These are phyloP conservation scores for Linderniella brevidens DNA, from an alignment of 257 asterid genomes.

Conservation along the genomic window DNA sequence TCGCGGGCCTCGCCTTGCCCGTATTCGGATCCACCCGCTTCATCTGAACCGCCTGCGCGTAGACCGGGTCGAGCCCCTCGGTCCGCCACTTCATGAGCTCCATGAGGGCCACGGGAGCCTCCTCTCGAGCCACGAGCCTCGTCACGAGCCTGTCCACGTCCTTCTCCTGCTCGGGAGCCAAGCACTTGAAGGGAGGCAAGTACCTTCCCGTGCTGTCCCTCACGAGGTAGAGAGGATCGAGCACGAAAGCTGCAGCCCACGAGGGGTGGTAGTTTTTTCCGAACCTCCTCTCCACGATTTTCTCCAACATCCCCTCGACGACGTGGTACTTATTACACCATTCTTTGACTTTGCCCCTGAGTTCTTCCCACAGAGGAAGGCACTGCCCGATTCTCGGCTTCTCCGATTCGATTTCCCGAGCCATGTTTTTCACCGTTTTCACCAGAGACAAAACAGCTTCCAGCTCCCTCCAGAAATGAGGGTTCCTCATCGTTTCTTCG, in stretches of 20 bases:
- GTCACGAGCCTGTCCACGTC: conserved; percentile 49
- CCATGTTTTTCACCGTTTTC: conserved; percentile 30
- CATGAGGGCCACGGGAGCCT: conserved; percentile 43
- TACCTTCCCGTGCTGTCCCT: conserved; percentile 52
- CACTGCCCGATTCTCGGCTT: conserved; percentile 58
- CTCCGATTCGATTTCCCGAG: conserved; percentile 43
- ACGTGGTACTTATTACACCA: conserved; percentile 38
- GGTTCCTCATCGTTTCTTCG: conserved; percentile 28
- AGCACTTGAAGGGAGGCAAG: conserved; percentile 50
- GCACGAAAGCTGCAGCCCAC: conserved; percentile 66
- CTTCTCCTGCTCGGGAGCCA: conserved; percentile 52
- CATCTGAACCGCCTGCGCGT: conserved; percentile 68
- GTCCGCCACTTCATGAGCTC: conserved; percentile 74
- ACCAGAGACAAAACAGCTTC: conserved; percentile 47
- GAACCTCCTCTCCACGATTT: conserved; percentile 30
- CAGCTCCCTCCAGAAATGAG: conserved; percentile 38
- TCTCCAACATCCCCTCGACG: conserved; percentile 30
- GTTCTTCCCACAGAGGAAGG: conserved; percentile 60
- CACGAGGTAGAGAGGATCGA: conserved; percentile 45
- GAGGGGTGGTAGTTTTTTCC: conserved; percentile 52
- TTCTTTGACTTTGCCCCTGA: conserved; percentile 28
- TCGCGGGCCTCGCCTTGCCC: conserved; percentile 52
- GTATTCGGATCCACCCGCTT: conserved; percentile 43
- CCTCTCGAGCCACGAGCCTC: conserved; percentile 41
- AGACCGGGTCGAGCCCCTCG: conserved; percentile 65